A percentile compares a stretch with the other conserved stretches of the same genome.
phyloP scores from a whole-genome alignment of 2,329 filamentous ascomycete species.

The Cercospora sojina region DNA sequence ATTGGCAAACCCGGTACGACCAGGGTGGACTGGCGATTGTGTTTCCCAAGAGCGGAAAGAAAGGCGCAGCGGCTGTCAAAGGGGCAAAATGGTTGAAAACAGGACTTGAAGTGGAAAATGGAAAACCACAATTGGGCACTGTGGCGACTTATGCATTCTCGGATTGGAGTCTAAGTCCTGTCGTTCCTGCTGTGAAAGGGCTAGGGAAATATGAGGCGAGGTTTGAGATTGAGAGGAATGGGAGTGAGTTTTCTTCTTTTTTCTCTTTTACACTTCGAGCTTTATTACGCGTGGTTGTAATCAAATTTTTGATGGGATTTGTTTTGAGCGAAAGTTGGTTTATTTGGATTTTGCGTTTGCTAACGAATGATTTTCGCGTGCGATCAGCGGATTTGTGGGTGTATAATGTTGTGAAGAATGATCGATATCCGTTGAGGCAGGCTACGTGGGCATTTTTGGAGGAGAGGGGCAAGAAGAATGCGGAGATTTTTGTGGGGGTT shows the following conservation, averaged over 20 bases:
- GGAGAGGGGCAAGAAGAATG: conserved; percentile 20
- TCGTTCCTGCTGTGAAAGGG: conserved; percentile 13
- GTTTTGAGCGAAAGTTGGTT: not conserved
- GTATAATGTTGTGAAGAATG: conserved; percentile 46
- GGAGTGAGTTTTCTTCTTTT: conserved; percentile 44
- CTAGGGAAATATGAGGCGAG: conserved; percentile 12
- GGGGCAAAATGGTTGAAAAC: conserved; percentile 20
- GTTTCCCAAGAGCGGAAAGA: conserved; percentile 7
- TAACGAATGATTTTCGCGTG: not conserved
- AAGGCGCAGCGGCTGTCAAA: not conserved
- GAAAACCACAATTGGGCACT: conserved; percentile 19
- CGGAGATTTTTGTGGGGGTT: conserved; percentile 21
- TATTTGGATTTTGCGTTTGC: not conserved
- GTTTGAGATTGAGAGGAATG: conserved; percentile 39
- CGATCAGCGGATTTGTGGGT: conserved; percentile 58
- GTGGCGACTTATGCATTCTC: conserved; percentile 20
- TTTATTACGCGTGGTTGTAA: not conserved
- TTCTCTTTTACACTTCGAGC: not conserved
- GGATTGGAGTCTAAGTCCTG: conserved; percentile 23
- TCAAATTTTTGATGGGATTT: not conserved
- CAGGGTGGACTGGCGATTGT: conserved; percentile 22
- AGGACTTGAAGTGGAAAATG: conserved; percentile 21
- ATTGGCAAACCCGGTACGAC: conserved; percentile 23
- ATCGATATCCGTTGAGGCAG: conserved; percentile 43
- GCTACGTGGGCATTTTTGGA: conserved; percentile 24